Conservation (phyloP, 257 asterid genomes). For the Solanum rostratum region DNA sequence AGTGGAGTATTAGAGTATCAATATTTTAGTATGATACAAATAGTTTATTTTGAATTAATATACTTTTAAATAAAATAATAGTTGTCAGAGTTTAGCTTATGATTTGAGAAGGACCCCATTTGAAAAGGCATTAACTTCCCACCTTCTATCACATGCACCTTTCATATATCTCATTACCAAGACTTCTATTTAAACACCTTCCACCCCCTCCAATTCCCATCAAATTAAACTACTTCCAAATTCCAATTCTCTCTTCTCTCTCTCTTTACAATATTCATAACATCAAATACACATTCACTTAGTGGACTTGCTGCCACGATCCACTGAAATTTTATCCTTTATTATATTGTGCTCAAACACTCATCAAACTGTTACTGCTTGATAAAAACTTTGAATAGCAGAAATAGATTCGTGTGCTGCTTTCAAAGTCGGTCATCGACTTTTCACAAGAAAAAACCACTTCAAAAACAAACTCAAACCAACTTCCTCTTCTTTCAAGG, state of each 20-base stretch:
- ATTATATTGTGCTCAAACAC: background rate
- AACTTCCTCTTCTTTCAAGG: background rate
- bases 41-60: conserved; percentile 1
- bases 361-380: background rate
- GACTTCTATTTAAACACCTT: conserved; percentile 47
- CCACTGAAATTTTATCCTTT: background rate
- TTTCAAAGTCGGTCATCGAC: background rate
- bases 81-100: conserved; percentile 24
- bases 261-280: background rate
- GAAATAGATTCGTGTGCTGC: background rate
- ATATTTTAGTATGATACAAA: background rate
- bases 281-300: background rate
- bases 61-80: conserved; percentile 8
- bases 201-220: conserved; percentile 11
- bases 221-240: conserved; percentile 7
- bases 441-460: background rate
- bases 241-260: background rate
- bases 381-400: background rate
- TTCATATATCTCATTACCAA: conserved; percentile 5
- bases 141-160: conserved; percentile 37
- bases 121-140: conserved; percentile 19
- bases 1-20: background rate
- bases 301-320: background rate
- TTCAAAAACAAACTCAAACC: background rate
- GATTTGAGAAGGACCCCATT: conserved; percentile 31